Conservation (phyloP, 768 basidiomycete genomes). For the Phanerodontia chrysosporium region DNA sequence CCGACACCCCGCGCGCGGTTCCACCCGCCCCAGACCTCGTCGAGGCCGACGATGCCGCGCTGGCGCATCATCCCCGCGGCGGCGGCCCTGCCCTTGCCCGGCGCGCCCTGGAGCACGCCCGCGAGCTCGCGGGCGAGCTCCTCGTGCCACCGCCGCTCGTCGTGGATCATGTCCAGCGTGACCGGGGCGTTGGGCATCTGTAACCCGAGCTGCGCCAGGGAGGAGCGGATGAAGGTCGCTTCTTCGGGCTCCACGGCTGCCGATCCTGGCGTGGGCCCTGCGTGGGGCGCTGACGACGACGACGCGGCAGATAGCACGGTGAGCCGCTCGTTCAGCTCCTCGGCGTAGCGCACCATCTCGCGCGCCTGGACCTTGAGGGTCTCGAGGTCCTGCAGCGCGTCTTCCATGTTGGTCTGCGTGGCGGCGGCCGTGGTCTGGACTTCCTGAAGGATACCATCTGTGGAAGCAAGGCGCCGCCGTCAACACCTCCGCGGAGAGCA, state of each 20-base stretch:
- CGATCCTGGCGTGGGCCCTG: neutral
- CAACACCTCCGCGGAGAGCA: too few relatives aligned
- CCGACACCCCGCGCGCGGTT: constrained; percentile 90
- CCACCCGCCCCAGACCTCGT: constrained; percentile 96
- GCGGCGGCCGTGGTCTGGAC: constrained; percentile 67
- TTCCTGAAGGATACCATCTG: constrained; percentile 79
- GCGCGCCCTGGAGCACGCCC: constrained; percentile 53
- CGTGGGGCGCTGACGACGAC: constrained; percentile 10
- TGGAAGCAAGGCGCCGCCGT: too few relatives aligned
- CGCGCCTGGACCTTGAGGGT: constrained; percentile 86
- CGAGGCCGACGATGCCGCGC: constrained; percentile 79
- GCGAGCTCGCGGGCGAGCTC: constrained; percentile 83
- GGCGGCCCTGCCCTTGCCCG: constrained; percentile 21
- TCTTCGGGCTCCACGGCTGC: constrained; percentile 66
- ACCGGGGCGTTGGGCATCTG: constrained; percentile 76
- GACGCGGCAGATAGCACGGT: constrained; percentile 37
- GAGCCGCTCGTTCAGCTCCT: constrained; percentile 80
- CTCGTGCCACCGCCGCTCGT: constrained; percentile 75
- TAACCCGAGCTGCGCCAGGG: constrained; percentile 86
- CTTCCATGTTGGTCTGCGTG: constrained; percentile 60
- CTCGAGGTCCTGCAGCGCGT: constrained; percentile 84
- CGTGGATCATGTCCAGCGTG: constrained; percentile 83
- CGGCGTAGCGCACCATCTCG: constrained; percentile 89
- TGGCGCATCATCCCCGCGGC: constrained; percentile 63
- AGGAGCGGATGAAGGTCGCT: constrained; percentile 82